A percentile compares a stretch with the other conserved stretches of the same genome.
These are phyloP conservation scores for Sclerotinia borealis DNA, from an alignment of 2,329 filamentous ascomycete species.

Conservation along the genomic window DNA sequence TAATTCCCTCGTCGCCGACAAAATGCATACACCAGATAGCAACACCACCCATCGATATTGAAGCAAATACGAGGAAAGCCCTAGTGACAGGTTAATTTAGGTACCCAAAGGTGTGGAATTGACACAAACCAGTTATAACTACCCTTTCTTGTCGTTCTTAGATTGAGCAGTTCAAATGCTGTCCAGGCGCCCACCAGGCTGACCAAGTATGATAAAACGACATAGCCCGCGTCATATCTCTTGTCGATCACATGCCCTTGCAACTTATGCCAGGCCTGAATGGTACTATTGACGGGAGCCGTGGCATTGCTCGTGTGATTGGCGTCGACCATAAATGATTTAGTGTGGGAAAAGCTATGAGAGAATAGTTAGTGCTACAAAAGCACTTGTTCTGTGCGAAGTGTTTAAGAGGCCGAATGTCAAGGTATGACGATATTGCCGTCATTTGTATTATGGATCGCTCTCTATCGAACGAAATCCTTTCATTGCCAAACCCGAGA, in stretches of 20 bases:
- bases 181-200: conserved; percentile 73
- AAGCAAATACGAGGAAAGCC: conserved; percentile 56
- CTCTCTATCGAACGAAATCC: not conserved
- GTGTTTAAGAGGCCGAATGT: not conserved
- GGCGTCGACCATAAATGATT: conserved; percentile 8
- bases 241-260: conserved; percentile 19
- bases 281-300: not conserved
- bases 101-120: not conserved
- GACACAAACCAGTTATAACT: conserved; percentile 59
- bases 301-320: conserved; percentile 9
- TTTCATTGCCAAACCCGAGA: not conserved
- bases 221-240: conserved; percentile 46
- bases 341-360: not conserved
- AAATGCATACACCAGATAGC: conserved; percentile 77
- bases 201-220: conserved; percentile 61
- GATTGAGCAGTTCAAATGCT: conserved; percentile 75
- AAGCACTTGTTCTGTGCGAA: not conserved
- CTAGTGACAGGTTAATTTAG: conserved; percentile 34
- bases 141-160: conserved; percentile 63
- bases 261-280: conserved; percentile 11
- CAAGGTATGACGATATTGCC: conserved; percentile 2
- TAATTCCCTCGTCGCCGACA: conserved; percentile 74
- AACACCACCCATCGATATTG: conserved; percentile 67
- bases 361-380: not conserved
- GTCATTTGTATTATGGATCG: not conserved